These are phyloP conservation scores for Yarrowia yakushimensis DNA, from an alignment of 805 yeast species.

Conservation along the genomic window DNA sequence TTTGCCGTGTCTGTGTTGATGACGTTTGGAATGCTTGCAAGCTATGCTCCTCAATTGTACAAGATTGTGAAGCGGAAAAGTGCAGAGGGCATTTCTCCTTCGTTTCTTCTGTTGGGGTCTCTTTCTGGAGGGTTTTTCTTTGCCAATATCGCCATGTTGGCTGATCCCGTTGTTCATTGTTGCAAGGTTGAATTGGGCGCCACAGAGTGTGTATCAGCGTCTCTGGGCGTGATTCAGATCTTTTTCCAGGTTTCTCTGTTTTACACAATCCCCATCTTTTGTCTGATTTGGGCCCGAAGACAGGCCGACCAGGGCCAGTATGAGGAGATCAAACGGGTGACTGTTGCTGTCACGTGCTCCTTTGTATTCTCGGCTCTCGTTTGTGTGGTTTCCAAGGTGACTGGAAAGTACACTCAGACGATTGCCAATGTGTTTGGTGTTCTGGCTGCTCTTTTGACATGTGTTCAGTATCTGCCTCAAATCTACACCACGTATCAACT, in stretches of 20 bases:
- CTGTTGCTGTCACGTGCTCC: conserved; percentile 34
- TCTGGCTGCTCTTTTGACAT: conserved; percentile 58
- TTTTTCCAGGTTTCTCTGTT: conserved; percentile 61
- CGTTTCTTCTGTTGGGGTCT: conserved; percentile 66
- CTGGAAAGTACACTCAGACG: conserved; percentile 33
- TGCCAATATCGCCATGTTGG: conserved; percentile 61
- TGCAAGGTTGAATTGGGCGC: conserved; percentile 44
- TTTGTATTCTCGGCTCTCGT: conserved; percentile 29
- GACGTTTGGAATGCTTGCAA: conserved; percentile 62
- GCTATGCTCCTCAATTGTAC: conserved; percentile 73
- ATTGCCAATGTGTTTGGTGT: conserved; percentile 62
- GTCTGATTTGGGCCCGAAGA: conserved; percentile 46
- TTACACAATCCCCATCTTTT: conserved; percentile 52
- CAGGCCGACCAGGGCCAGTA: conserved; percentile 28
- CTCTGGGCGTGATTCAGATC: conserved; percentile 64
- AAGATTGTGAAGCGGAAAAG: conserved; percentile 55
- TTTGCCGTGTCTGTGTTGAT: conserved; percentile 51
- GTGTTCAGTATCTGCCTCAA: conserved; percentile 77
- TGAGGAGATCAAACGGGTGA: conserved; percentile 28
- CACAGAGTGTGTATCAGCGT: conserved; percentile 64
- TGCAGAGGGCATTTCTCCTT: conserved; percentile 76
- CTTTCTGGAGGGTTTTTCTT: conserved; percentile 65
- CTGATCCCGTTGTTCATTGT: conserved; percentile 60
- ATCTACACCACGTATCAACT: conserved; percentile 62
- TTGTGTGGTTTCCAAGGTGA: conserved; percentile 28